These are phyloP conservation scores for Hibiscus tridactylites DNA, from an alignment of 345 rosid genomes.

Conservation along the genomic window DNA sequence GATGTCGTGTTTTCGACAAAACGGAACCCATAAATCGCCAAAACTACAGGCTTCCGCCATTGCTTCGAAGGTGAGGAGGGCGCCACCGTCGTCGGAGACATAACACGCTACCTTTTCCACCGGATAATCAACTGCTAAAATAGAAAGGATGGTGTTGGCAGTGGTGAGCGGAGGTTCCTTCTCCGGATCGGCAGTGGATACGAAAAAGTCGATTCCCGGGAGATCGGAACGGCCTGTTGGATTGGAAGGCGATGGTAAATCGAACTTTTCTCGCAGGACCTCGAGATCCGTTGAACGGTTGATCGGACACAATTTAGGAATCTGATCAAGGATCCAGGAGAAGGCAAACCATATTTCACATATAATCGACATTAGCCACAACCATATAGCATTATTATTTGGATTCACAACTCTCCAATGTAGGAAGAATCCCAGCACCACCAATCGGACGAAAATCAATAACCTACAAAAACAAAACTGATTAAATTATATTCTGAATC, in stretches of 20 bases:
- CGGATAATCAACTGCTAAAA: constrained; percentile 74
- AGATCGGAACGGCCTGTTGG: constrained; percentile 90
- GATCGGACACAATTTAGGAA: constrained; percentile 74
- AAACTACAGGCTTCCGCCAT: constrained; percentile 98
- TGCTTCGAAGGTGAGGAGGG: constrained; percentile 86
- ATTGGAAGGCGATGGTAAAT: constrained; percentile 78
- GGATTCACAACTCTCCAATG: constrained; percentile 76
- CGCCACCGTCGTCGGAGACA: constrained; percentile 86
- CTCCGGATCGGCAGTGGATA: constrained; percentile 91
- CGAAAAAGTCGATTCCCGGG: constrained; percentile 79
- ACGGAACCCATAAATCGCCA: constrained; percentile 91
- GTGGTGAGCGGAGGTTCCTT: constrained; percentile 88
- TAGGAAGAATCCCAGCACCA: constrained; percentile 65
- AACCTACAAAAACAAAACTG: constrained; percentile 22
- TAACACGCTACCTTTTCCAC: constrained; percentile 80
- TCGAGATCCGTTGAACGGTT: constrained; percentile 81
- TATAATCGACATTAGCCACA: constrained; percentile 73
- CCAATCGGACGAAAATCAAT: constrained; percentile 44
- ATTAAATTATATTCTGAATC: background rate
- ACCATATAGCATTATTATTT: constrained; percentile 73
- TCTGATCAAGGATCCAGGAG: constrained; percentile 88
- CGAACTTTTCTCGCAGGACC: constrained; percentile 78
- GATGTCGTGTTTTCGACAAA: constrained; percentile 77
- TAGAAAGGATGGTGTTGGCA: constrained; percentile 80
- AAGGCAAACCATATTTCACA: constrained; percentile 92